Base-by-base conservation (phyloP, 2,329 filamentous ascomycete species). In the Ophioceras dolichostomum region DNA sequence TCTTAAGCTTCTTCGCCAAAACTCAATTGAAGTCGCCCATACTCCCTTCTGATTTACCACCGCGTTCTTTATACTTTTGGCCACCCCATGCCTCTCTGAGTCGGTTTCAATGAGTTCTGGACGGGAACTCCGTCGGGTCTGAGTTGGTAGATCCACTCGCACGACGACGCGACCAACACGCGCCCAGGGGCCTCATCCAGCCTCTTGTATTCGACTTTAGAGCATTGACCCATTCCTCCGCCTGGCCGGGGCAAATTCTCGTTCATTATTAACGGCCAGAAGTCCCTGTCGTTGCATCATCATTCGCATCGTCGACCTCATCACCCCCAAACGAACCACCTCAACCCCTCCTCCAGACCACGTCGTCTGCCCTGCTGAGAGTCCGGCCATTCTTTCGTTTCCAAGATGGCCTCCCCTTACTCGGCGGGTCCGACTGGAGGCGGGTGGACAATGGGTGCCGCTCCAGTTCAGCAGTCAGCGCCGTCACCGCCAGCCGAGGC, bases 401-500 rank as follows among this genome's bases (percentile, higher is more conserved):
- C 5, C 8, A 20, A 27, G 6, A 37, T 37, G 35, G 35, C 35
- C 21, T 37, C 35, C 10, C 28, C 35, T 9, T 37, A 21, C 19
- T 30, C 35, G 20, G 20, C 35, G 10, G 35, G 28, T 19, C 35
- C 9, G 6, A 26, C 17, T 17, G 35, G 35, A 5, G 17, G 28
- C 19, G 35, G 29, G 31, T 37, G 35, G 35, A 21, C 22, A 12
- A 28, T 13, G 2, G 24, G 22, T 26, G 14, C 21, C 24, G 16
- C 34, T 28, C 18, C 27, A 37, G 27, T 22, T 31, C 26, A 26
- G 22, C 34, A 28, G 8, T 28, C 32, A 19, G 34, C 30, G 26
- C 36, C 26, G 21, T 41, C 29, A 32, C 45, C 45, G n/a, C 16
- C 39, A n/a, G 52, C 54, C 27, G 54, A 55, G 22, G 43, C 43